Evolutionary conservation across 495 filamentous ascomycete genomes (phyloP), one percentile per base, ranked within the genome.

Genomic region (Peziza echinospora): DNA sequence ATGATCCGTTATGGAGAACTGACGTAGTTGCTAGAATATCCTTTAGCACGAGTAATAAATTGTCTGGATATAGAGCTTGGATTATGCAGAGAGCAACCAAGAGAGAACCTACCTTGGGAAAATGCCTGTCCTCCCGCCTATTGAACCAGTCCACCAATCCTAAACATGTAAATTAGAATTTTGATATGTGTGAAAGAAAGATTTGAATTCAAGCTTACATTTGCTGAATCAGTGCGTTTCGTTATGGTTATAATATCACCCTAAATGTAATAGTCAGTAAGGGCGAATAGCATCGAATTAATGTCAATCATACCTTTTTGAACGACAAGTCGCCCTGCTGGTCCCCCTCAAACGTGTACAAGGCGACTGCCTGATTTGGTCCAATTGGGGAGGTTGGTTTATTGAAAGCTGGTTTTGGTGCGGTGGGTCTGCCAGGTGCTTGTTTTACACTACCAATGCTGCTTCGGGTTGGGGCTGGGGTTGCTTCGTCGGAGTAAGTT

Each of bases 201-300:
- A 19, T 13, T 40, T n/a, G 26, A 41, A 10, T 37, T 0, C 30
- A 8, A n/a, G 26, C 55, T 24, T 46, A 58, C 55, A 43, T 60
- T 60, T 30, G 56, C 53, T 0, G 56, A 59, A 43, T 97, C 83
- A n/a, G 89, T 94, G 59, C 82, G 80, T 66, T 97, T 96, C 17
- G 87, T 63, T 47, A 97, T 89, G n/a, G 86, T 94, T 52, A 97
- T 93, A 43, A 96, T 65, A 26, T 97, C 89, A 17, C 89, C 89
- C 67, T 97, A 96, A 68, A 91, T 92, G 68, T 96, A 96, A 17
- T 11, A 1, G 6, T 37, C 13, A 37, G 30, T 17, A 13, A 37
- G 19, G 13, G 19, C 1, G 4, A 0, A 77, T 52, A 51, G 23
- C 9, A n/a, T 17, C 8, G 21, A 21, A 11, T 26, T 45, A 56